Evolutionary conservation across 2,329 filamentous ascomycete genomes (phyloP).

Genomic region (Botrytis fabae): DNA sequence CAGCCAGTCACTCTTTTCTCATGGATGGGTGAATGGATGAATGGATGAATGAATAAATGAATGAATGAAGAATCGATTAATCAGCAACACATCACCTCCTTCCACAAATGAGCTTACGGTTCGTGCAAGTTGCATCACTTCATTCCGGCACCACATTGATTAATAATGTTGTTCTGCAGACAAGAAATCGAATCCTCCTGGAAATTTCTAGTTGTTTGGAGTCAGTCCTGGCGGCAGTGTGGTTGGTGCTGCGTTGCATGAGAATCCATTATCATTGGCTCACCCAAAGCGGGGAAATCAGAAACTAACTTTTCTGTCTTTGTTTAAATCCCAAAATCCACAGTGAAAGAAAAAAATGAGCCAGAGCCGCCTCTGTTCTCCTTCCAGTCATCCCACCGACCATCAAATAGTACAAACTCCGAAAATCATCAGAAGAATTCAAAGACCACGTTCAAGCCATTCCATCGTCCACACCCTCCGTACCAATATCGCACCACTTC

Average conservation of each 20-base stretch:
- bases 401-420: not conserved
- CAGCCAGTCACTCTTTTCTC: not conserved
- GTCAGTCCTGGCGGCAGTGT: not conserved
- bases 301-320: not conserved
- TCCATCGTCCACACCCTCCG: not conserved
- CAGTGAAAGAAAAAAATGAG: not conserved
- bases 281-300: not conserved
- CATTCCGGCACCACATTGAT: not conserved
- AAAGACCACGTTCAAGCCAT: not conserved
- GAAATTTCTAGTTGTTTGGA: conserved; percentile 4
- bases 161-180: not conserved
- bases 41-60: too few relatives aligned
- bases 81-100: not conserved
- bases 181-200: not conserved
- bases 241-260: not conserved
- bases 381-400: not conserved
- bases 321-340: not conserved
- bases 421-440: not conserved
- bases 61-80: too few relatives aligned
- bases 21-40: not conserved
- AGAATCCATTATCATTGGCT: not conserved
- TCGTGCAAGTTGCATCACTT: not conserved
- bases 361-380: not conserved
- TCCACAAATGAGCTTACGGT: not conserved
- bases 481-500: not conserved